Evolutionary conservation across 1,139 yeast species (phyloP).

Genomic region (Geotrichum phurueaensis): DNA sequence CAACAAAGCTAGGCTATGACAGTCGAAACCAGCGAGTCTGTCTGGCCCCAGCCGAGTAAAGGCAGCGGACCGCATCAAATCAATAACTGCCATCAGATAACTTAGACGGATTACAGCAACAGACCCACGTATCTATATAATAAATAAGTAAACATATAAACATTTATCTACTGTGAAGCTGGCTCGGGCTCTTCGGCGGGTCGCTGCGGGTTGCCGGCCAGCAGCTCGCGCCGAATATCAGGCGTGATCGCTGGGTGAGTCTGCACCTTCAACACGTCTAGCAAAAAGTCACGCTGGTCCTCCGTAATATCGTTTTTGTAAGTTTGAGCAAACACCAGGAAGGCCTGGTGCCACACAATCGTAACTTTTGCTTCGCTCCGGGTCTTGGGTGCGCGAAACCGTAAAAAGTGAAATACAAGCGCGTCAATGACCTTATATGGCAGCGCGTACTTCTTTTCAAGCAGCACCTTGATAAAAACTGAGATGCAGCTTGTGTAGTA

Average conservation of each 20-base stretch:
- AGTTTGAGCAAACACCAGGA: slow-evolving; percentile 87
- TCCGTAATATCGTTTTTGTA: slow-evolving; percentile 95
- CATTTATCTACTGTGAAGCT: neutral
- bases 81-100: no score
- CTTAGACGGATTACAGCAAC: neutral
- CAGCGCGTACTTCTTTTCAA: slow-evolving; percentile 92
- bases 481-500: slow-evolving; percentile 76
- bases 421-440: slow-evolving; percentile 96
- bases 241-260: slow-evolving; percentile 86
- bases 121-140: neutral
- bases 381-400: slow-evolving; percentile 46
- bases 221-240: slow-evolving; percentile 85
- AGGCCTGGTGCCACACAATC: slow-evolving; percentile 95
- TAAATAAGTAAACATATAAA: neutral
- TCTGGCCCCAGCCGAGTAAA: neutral
- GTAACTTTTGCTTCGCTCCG: slow-evolving; percentile 60
- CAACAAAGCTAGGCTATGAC: neutral
- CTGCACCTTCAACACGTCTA: slow-evolving; percentile 87
- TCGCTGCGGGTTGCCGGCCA: slow-evolving; percentile 53
- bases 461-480: slow-evolving; percentile 77
- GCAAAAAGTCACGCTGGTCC: slow-evolving; percentile 88
- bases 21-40: neutral
- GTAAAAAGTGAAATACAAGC: slow-evolving; percentile 89
- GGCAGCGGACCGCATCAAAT: neutral
- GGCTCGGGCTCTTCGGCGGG: neutral